A percentile compares a stretch with the other conserved stretches of the same genome.
These are phyloP conservation scores for Ensete ventricosum DNA, from an alignment of 176 grass and related monocot genomes.

Conservation along the genomic window DNA sequence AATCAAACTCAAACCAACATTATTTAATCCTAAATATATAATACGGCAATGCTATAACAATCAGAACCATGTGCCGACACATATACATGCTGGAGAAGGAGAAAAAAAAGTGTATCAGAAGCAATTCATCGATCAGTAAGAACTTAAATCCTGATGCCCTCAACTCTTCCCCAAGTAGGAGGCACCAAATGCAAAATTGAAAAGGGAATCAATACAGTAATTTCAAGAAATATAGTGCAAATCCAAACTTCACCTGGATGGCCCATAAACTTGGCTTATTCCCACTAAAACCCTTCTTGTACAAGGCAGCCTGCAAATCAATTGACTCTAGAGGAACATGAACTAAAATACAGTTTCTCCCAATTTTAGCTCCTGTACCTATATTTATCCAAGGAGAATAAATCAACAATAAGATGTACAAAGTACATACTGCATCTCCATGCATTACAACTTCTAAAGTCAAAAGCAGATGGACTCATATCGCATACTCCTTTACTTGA, in stretches of 20 bases:
- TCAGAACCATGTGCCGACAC: too few species aligned
- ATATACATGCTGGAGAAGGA: too few species aligned
- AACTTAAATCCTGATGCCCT: background rate
- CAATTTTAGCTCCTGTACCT: slow-evolving; percentile 72
- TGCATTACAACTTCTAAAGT: background rate
- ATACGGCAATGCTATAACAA: too few species aligned
- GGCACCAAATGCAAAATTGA: background rate
- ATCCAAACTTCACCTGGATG: slow-evolving; percentile 50
- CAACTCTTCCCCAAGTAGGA: background rate
- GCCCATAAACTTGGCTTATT: slow-evolving; percentile 66
- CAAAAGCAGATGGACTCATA: too few species aligned
- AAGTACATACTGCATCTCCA: background rate
- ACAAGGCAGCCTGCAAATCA: slow-evolving; percentile 51
- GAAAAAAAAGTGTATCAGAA: too few species aligned
- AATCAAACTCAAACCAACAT: background rate
- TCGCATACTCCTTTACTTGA: background rate
- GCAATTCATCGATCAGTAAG: too few species aligned
- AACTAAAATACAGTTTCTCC: slow-evolving; percentile 49
- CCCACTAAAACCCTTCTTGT: slow-evolving; percentile 67
- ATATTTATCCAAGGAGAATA: slow-evolving; percentile 19
- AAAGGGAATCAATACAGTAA: background rate
- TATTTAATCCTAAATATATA: background rate
- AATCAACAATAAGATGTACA: background rate
- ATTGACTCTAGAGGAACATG: slow-evolving; percentile 61
- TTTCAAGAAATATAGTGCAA: background rate